Percentiles rank a stretch among this genome's conserved stretches.
Conservation (phyloP, 2,329 filamentous ascomycete genomes). For the Triangularia setosa region DNA sequence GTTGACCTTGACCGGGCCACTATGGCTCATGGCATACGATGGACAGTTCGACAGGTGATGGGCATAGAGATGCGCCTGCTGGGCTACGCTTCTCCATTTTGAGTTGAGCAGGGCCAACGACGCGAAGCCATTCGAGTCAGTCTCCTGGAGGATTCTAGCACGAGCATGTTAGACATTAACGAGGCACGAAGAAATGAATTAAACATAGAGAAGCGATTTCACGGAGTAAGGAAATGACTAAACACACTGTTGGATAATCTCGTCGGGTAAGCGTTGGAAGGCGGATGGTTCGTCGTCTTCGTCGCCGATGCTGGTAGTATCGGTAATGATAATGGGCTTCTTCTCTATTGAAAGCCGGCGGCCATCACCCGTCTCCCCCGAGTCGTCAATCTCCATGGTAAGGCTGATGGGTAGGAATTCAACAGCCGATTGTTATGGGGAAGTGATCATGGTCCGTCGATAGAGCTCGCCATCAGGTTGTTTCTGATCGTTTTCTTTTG, state of each 20-base stretch:
- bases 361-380: conserved; percentile 12
- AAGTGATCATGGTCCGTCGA: conserved; percentile 17
- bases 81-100: conserved; percentile 62
- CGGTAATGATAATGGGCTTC: conserved; percentile 29
- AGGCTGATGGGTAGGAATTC: background rate
- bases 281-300: conserved; percentile 31
- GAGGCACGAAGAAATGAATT: conserved; percentile 10
- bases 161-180: conserved; percentile 8
- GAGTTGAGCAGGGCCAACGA: conserved; percentile 62
- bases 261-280: conserved; percentile 59
- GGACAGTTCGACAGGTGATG: conserved; percentile 59
- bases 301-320: conserved; percentile 13
- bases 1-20: conserved; percentile 30
- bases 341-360: conserved; percentile 35
- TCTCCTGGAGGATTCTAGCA: conserved; percentile 55
- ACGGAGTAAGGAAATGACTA: conserved; percentile 2
- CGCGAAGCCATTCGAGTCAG: conserved; percentile 62
- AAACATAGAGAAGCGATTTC: conserved; percentile 13
- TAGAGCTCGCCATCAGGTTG: conserved; percentile 18
- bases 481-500: background rate
- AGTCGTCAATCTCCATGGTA: conserved; percentile 24
- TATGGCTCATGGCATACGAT: conserved; percentile 52
- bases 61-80: conserved; percentile 60
- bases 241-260: conserved; percentile 66
- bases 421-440: conserved; percentile 11